Conservation (phyloP, 1,139 yeast genomes). For the Suhomyces yuchorum region DNA sequence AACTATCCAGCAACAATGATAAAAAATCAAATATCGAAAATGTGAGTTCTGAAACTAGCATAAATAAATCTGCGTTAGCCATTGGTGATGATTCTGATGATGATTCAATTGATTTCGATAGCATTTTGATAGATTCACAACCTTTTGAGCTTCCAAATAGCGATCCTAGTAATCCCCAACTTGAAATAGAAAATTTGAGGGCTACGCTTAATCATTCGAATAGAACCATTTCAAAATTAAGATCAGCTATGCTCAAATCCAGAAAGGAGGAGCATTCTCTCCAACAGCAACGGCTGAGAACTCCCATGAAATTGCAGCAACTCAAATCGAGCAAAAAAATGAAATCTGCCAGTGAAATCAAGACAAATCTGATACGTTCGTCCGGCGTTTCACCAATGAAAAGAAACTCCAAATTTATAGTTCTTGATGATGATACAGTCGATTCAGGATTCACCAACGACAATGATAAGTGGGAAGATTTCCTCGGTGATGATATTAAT, state of each 20-base stretch:
- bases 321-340: slow-evolving; percentile 24
- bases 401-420: slow-evolving; percentile 36
- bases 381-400: slow-evolving; percentile 37
- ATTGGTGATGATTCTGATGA: slow-evolving; percentile 27
- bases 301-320: slow-evolving; percentile 18
- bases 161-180: slow-evolving; percentile 52
- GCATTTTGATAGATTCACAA: slow-evolving; percentile 35
- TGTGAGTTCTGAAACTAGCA: background rate
- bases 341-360: slow-evolving; percentile 19
- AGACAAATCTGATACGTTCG: slow-evolving; percentile 19
- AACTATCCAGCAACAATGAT: slow-evolving; percentile 26
- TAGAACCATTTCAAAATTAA: slow-evolving; percentile 56
- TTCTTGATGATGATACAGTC: slow-evolving; percentile 25
- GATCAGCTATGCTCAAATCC: slow-evolving; percentile 49
- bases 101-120: slow-evolving; percentile 37
- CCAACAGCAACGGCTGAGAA: slow-evolving; percentile 15
- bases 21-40: slow-evolving; percentile 7
- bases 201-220: slow-evolving; percentile 70
- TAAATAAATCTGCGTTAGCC: slow-evolving; percentile 16
- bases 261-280: slow-evolving; percentile 29
- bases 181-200: slow-evolving; percentile 69
- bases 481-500: slow-evolving; percentile 34
- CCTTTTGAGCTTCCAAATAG: slow-evolving; percentile 31
- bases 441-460: slow-evolving; percentile 20
- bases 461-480: slow-evolving; percentile 47